phyloP scores from a whole-genome alignment of 1,284 basidiomycete genomes.

The Tilletiaria anomala region DNA sequence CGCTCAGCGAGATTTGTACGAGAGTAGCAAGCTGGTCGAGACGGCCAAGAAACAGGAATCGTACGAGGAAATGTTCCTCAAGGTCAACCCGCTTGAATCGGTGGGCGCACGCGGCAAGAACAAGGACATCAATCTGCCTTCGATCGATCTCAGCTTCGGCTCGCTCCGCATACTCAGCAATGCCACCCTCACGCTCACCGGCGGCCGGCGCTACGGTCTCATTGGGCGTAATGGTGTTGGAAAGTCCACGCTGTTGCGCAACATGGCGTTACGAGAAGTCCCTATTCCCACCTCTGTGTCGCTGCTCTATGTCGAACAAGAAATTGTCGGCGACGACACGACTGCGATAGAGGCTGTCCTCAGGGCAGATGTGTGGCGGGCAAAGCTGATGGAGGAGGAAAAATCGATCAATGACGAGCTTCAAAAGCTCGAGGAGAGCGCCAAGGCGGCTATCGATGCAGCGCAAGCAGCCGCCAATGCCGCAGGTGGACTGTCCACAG shows the following conservation, averaged over 20 bases:
- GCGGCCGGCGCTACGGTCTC: conserved; percentile 42
- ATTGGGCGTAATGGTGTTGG: conserved; percentile 68
- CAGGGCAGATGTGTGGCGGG: conserved; percentile 46
- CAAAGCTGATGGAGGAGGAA: conserved; percentile 31
- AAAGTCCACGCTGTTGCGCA: conserved; percentile 90
- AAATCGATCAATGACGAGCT: conserved; percentile 23
- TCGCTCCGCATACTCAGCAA: conserved; percentile 79
- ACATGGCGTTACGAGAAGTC: conserved; percentile 88
- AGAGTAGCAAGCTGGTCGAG: conserved; percentile 87
- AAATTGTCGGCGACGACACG: conserved; percentile 73
- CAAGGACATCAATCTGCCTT: conserved; percentile 76
- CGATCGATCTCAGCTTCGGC: conserved; percentile 59
- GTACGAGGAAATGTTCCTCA: conserved; percentile 98
- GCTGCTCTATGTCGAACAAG: conserved; percentile 96
- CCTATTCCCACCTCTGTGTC: conserved; percentile 66
- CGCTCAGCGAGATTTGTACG: conserved; percentile 65
- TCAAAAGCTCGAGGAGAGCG: conserved; percentile 23
- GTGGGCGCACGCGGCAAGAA: conserved; percentile 58
- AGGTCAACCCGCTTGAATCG: conserved; percentile 90
- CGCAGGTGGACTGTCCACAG: conserved; percentile 8
- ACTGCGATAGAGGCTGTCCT: conserved; percentile 81
- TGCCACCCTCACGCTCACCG: conserved; percentile 19
- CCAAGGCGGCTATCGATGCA: conserved; percentile 16
- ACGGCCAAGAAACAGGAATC: conserved; percentile 80
- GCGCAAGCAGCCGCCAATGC: conserved; percentile 13